Evolutionary conservation across 306 rosid genomes (phyloP).

Genomic region (Astragalus glycyphyllos): DNA sequence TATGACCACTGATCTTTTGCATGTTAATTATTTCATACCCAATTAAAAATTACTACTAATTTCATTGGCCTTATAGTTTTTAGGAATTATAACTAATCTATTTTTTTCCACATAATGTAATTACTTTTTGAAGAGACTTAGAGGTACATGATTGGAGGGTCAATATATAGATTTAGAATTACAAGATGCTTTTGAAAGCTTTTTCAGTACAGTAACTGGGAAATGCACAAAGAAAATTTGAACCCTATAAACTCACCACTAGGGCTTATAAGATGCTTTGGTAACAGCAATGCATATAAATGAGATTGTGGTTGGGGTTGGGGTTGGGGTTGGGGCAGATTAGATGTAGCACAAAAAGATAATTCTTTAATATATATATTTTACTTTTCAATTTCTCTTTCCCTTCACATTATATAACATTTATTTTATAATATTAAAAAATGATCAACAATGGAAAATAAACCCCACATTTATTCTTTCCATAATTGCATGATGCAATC

Average conservation of each 20-base stretch:
- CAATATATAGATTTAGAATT: slow-evolving; percentile 49
- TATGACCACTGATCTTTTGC: background rate
- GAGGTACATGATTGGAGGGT: slow-evolving; percentile 28
- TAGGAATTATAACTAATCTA: background rate
- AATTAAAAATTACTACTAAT: background rate
- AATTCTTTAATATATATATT: too few species aligned
- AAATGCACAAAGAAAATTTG: slow-evolving; percentile 1
- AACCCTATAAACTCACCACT: background rate
- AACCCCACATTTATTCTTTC: slow-evolving; percentile 79
- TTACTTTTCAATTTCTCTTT: slow-evolving; percentile 4
- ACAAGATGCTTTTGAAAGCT: slow-evolving; percentile 51
- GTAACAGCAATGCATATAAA: slow-evolving; percentile 52
- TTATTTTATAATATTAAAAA: slow-evolving; percentile 33
- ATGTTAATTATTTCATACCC: background rate
- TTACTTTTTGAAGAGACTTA: background rate
- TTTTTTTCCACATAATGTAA: background rate
- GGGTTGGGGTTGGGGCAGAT: slow-evolving; percentile 51
- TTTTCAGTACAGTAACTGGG: slow-evolving; percentile 10
- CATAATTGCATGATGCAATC: slow-evolving; percentile 52
- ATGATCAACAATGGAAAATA: slow-evolving; percentile 51
- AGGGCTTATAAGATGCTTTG: slow-evolving; percentile 57
- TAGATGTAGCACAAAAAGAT: background rate
- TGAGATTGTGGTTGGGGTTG: slow-evolving; percentile 47
- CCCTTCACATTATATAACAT: slow-evolving; percentile 10
- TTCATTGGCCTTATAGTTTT: background rate